These are phyloP conservation scores for Trapa incisa DNA, from an alignment of 345 rosid genomes.

Conservation along the genomic window DNA sequence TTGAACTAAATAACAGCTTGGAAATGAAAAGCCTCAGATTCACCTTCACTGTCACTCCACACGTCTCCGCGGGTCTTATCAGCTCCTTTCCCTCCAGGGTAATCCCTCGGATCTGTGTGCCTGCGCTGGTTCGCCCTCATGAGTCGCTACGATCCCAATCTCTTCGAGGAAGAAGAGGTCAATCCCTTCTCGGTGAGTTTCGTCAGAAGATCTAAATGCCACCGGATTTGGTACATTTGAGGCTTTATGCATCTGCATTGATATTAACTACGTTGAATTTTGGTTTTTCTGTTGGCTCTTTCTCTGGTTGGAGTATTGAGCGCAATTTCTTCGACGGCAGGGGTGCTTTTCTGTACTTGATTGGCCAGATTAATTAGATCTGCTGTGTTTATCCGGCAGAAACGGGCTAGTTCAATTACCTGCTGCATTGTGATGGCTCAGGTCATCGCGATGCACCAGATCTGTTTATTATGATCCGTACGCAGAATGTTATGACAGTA, in stretches of 20 bases:
- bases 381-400: neutral
- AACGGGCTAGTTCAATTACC: neutral
- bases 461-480: neutral
- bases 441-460: neutral
- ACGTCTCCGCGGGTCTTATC: neutral
- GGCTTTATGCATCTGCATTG: neutral
- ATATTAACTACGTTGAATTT: neutral
- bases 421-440: neutral
- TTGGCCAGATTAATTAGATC: neutral
- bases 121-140: slow-evolving; percentile 19
- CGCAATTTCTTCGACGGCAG: neutral
- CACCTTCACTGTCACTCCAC: too few relatives aligned
- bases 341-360: neutral
- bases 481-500: too few relatives aligned
- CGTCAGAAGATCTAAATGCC: neutral
- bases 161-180: slow-evolving; percentile 76
- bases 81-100: neutral
- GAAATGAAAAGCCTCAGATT: too few relatives aligned
- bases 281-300: neutral
- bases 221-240: neutral
- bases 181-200: slow-evolving; percentile 81
- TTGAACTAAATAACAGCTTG: too few relatives aligned
- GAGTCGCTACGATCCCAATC: slow-evolving; percentile 63
- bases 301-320: neutral
- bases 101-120: slow-evolving; percentile 8